Evolutionary conservation across 139 green algal genomes (phyloP).

Genomic region (Microglena sp.): DNA sequence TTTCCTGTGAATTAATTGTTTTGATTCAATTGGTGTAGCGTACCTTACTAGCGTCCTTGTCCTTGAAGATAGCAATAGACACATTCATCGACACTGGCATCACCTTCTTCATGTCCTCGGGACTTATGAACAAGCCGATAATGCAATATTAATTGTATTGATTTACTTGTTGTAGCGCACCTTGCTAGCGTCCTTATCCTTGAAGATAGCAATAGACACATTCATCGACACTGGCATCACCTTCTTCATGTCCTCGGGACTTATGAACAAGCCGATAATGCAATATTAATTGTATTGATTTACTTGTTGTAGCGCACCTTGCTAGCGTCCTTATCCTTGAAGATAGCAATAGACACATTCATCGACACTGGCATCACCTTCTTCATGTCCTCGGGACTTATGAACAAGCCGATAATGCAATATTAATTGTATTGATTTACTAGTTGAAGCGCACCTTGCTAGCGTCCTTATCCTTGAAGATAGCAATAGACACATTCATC

Average conservation of each 20-base stretch:
- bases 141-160: too few species aligned
- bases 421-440: too few species aligned
- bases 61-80: conserved; percentile 81
- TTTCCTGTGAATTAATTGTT: too few species aligned
- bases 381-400: conserved; percentile 59
- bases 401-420: too few species aligned
- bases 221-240: conserved; percentile 80
- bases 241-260: conserved; percentile 59
- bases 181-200: conserved; percentile 72
- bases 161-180: too few species aligned
- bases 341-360: conserved; percentile 81
- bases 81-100: conserved; percentile 81
- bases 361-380: conserved; percentile 72
- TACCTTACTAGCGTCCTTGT: conserved; percentile 70
- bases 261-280: too few species aligned
- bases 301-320: too few species aligned
- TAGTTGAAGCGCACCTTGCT: conserved; percentile 54
- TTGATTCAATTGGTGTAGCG: too few species aligned
- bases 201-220: conserved; percentile 78
- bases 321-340: conserved; percentile 76
- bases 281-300: too few species aligned
- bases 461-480: conserved; percentile 82
- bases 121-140: too few species aligned
- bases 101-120: conserved; percentile 61
- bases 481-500: conserved; percentile 77